Evolutionary conservation across 495 filamentous ascomycete genomes (phyloP).

Genomic region (Aspergillus baeticus): DNA sequence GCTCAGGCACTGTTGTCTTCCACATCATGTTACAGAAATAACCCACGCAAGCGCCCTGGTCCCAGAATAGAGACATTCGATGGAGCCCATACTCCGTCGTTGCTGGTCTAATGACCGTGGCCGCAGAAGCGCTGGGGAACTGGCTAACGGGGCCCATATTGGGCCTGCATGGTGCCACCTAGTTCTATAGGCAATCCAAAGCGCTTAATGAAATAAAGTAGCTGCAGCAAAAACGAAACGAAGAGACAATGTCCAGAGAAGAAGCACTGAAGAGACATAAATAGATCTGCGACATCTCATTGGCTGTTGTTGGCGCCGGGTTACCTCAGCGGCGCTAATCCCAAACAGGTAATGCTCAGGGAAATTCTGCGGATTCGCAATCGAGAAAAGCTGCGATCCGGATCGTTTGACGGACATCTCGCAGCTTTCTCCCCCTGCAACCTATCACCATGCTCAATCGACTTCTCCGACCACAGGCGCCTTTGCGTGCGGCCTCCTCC

Average conservation of each 20-base stretch:
- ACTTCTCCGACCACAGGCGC: slow-evolving; percentile 49
- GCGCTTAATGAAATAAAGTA: slow-evolving; percentile 8
- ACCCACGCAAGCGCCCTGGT: slow-evolving; percentile 28
- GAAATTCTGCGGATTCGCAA: slow-evolving; percentile 27
- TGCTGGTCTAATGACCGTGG: slow-evolving; percentile 20
- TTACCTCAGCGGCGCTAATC: slow-evolving; percentile 37
- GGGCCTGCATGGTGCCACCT: not conserved
- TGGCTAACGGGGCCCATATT: not conserved
- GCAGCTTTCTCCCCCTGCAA: slow-evolving; percentile 11
- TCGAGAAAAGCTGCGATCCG: slow-evolving; percentile 40
- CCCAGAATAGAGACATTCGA: slow-evolving; percentile 26
- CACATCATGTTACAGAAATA: slow-evolving; percentile 16
- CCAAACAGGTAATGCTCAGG: slow-evolving; percentile 21
- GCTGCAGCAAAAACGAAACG: not conserved
- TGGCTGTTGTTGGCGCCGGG: slow-evolving; percentile 24
- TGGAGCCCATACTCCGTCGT: slow-evolving; percentile 23
- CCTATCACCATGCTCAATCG: slow-evolving; percentile 51
- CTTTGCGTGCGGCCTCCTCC: slow-evolving; percentile 44
- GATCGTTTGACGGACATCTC: slow-evolving; percentile 18
- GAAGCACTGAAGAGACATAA: not conserved
- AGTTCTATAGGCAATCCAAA: not conserved
- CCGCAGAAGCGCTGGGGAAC: slow-evolving; percentile 4
- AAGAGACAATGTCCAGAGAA: not conserved
- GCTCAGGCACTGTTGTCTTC: slow-evolving; percentile 9
- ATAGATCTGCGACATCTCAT: slow-evolving; percentile 28